Base-by-base conservation (phyloP, 2,329 filamentous ascomycete species). In the Verticillium dahliae region DNA sequence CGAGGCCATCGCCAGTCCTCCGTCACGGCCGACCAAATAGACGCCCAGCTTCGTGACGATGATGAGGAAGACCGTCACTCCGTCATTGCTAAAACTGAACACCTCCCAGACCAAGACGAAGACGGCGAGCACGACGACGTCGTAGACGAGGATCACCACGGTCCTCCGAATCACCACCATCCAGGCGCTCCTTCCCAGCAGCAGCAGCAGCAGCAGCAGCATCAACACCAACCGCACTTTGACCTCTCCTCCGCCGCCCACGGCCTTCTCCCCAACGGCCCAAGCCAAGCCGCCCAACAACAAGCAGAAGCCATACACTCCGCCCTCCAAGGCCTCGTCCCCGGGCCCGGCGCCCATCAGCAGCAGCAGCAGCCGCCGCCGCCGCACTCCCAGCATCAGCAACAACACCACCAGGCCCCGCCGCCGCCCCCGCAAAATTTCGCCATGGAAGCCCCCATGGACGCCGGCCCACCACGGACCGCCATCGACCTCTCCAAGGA, bases 401-500 rank as follows among this genome's bases (percentile, higher is more conserved):
- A 50, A 22, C 61, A 38, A 55, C 61, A 27, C 55, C 50, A 27
- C 56, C 67, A 59, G 61, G 18, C 34, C 7, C 35, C 35, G 7
- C 35, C n/a, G 45, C 45, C 45, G 7, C n/a, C 45, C 4, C 62
- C 61, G 61, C 58, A 59, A 45, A 45, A 18, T 33, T 67, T 62
- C 27, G 63, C 62, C 57, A 69, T 69, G 65, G 62, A 65, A 57
- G 63, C 63, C 15, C 60, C 57, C n/a, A 37, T n/a, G 56, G 60
- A 60, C 33, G 31, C 59, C 15, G 62, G 61, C 22, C 59, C 60
- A 10, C 41, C 58, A 52, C 69, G 65, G 62, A 79, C 78, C 5
- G 83, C 81, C 1, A 80, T 80, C 60, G 74, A 79, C 4, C 69
- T 84, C 15, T 81, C 82, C 6, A 69, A 70, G 13, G 74, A 78